phyloP scores from a whole-genome alignment of 306 rosid species.

The Vicia villosa region DNA sequence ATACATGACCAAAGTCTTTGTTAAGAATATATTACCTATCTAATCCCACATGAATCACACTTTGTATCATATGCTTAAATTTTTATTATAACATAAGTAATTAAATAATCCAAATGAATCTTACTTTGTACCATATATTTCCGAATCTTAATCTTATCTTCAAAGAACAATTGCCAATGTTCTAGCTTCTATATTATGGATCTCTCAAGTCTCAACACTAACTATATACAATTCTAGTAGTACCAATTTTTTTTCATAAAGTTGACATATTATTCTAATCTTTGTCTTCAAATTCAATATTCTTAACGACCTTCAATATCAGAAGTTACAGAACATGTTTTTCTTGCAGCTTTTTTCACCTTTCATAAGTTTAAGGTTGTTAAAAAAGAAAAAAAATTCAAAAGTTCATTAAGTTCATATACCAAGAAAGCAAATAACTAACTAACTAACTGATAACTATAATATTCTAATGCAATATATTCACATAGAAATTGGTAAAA shows the following conservation, averaged over 20 bases:
- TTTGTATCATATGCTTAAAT: constrained; percentile 24
- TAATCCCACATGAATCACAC: constrained; percentile 55
- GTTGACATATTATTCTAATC: too few relatives aligned
- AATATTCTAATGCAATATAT: constrained; percentile 53
- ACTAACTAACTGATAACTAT: constrained; percentile 8
- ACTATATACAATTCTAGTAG: too few relatives aligned
- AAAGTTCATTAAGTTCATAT: constrained; percentile 33
- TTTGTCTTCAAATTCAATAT: constrained; percentile 40
- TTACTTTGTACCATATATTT: constrained; percentile 30
- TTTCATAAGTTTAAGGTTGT: constrained; percentile 30
- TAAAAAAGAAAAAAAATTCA: constrained; percentile 22
- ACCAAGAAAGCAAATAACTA: constrained; percentile 38
- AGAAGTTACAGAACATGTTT: constrained; percentile 10
- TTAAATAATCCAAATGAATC: constrained; percentile 41
- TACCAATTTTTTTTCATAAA: too few relatives aligned
- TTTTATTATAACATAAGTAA: constrained; percentile 34
- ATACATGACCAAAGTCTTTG: constrained; percentile 37
- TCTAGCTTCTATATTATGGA: too few relatives aligned
- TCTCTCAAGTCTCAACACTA: too few relatives aligned
- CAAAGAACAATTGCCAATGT: constrained; percentile 32
- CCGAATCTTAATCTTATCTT: constrained; percentile 50
- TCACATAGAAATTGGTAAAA: constrained; percentile 54
- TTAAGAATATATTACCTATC: constrained; percentile 41
- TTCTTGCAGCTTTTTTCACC: constrained; percentile 32
- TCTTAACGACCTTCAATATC: constrained; percentile 27